Evolutionary conservation across 2,329 filamentous ascomycete species (phyloP), one percentile per base, ranked within the genome.

Genomic region (Fusarium kyushuense): DNA sequence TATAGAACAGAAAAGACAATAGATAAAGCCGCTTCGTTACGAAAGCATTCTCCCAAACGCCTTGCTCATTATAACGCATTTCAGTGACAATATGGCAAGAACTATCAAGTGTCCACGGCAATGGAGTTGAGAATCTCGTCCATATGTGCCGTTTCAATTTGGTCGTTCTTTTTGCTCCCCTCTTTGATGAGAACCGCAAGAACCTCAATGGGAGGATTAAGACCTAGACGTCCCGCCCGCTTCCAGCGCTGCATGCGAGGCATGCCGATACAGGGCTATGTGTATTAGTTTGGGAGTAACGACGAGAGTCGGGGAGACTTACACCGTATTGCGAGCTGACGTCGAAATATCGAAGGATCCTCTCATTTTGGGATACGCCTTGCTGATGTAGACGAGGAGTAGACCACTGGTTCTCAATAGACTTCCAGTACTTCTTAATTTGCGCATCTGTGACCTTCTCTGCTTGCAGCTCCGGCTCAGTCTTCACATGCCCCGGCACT

Each of bases 301-400:
- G 6, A 14, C 19, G 21, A 19, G n/a, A 23, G 16, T 9, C 13
- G 21, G 42, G 30, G 16, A n/a, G n/a, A 89, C 92, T 83, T 88
- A 97, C 94, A 58, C 96, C 96, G 78, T 92, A 99, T 74, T 97
- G 92, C 63, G 87, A 92, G 75, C 90, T 96, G 70, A 97, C 91
- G 77, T 99, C 96, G 80, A 96, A 99, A 77, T 97, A 92, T 67
- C 95, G 85, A 74, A 98, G 79, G 27, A 98, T 89, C 83, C 95
- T 97, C 84, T 98, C 94, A 57, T 91, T 85, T 45, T 92, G 70
- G 13, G 84, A 86, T 71, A 98, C 76, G 4, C 84, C 90, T 72
- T 90, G 79, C 79, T 97, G 93, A 75, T 98, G 96, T 35, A 97
- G 89, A 72, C 91, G 83, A 41, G 87, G 86, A 19, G 92, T 87